Evolutionary conservation across 768 basidiomycete genomes (phyloP), one percentile per base, ranked within the genome.

Genomic region (Suillus bovinus): DNA sequence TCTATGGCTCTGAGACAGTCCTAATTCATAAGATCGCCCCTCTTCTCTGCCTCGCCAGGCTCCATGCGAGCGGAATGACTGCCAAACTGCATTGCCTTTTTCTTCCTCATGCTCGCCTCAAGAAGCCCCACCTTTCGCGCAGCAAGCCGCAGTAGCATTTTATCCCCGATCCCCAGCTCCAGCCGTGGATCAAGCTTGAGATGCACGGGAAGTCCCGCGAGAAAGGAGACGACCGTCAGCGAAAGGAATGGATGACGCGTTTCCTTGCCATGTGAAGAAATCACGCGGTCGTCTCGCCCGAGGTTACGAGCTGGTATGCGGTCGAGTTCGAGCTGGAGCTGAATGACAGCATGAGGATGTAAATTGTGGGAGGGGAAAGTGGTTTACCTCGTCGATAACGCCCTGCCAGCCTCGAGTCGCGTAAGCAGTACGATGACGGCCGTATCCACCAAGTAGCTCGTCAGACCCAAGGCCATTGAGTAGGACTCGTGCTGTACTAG

Each of bases 11-110:
- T 17, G 36, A 29, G 39, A 41, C 24, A 58, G 63, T 42, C 41
- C 41, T 59, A 31, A 76, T 68, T n/a, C 56, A 66, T 54, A 16
- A 72, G 69, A 71, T 87, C 84, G 2, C 89, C 90, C 41, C 82
- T 81, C 62, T 67, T 74, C 58, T 80, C 76, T 20, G 74, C 76
- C 53, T 85, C 84, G 3, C 85, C 87, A 20, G 70, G 73, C 62
- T 88, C 86, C 92, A 94, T 93, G 62, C 91, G 79, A 20, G 93
- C 93, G 34, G 92, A 91, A 74, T 88, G 86, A 69, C 85, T 91
- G 20, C 96, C 96, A 77, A 99, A 99, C 70, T 99, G 97, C 91
- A 98, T 97, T 16, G 97, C 97, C 62, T 91, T 75, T 77, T 99
- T 99, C 73, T 90, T 94, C 65, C 93, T 79, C 58, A 67, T 62